Evolutionary conservation across 108 stramenopile species (phyloP), one percentile per base, ranked within the genome.

Genomic region (Fragilaria radians): DNA sequence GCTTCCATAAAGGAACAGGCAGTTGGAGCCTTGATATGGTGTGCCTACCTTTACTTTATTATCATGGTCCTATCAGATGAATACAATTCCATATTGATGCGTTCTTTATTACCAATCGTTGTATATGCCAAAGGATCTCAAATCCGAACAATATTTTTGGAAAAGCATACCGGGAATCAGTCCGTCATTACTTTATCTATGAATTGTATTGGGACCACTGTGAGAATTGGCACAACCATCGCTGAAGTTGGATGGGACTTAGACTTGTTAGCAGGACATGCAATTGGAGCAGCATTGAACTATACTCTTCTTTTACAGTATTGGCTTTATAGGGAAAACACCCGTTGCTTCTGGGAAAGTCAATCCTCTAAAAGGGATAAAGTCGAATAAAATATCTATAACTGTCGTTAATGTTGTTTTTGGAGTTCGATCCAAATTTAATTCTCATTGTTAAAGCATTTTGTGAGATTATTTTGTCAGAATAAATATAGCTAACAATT

Each of bases 91-190:
- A 26, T 91, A 24, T 51, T 91, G 18, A 71, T 87, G 75, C 53
- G 79, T 5, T 73, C 82, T 46, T 78, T 70, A 7, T 81, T 75
- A 54, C 78, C 85, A 14, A 72, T 88, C 1, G 63, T 83, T 53
- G 7, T 88, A 9, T 73, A 63, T 25, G 68, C 84, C 0, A 64
- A 85, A 9, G 86, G 84, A 5, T 68, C 80, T 0, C 89, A 91
- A 59, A 70, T 91, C 1, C 48, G 63, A 1, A 75, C 64, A 27
- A 85, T 79, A 18, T 71, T 71, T 46, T 34, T 45, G 31, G 71
- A 70, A 22, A 83, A 88, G 62, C 86, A 86, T 33, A 91, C 89
- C 14, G 89, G 89, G 28, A 76, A 78, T 11, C 79, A 87, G 32
- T 82, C 80, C 7, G 62, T 87, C 22, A 67, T 85, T 4, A 91